Evolutionary conservation across 2,329 filamentous ascomycete species (phyloP), one percentile per base, ranked within the genome.

Genomic region (Fusarium pseudoanthophilum): DNA sequence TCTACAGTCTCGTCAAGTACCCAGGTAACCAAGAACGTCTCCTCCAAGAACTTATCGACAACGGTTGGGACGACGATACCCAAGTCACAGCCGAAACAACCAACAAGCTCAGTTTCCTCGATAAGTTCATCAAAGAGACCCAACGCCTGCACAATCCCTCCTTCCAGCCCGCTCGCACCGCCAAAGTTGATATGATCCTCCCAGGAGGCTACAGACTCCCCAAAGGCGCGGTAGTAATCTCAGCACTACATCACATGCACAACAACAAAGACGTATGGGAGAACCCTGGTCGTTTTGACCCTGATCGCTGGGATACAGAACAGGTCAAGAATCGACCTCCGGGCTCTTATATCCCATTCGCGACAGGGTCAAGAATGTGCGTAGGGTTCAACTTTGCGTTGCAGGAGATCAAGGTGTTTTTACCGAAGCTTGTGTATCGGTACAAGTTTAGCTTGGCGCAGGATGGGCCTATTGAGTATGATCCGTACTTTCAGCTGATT

Each of bases 381-480:
- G 88, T 92, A 51, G 90, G 89, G 0, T 91, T 90, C 83, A 91
- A 90, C 78, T 90, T 91, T 76, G 90, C 89, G 0, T 78, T 91
- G 21, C 85, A 87, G 69, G 89, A 92, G 78, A 83, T 90, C 64
- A 91, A 91, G 82, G 83, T 90, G 5, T 86, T 90, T 75, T 43
- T 92, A 63, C 82, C 85, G 1, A 88, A 91, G 80, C 80, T 92
- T 46, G 79, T 91, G 1, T 91, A 85, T 65, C 83, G 89, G 4
- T 91, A 92, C 73, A 81, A 87, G 61, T 91, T 90, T 63, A 79
- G 68, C 13, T 77, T 84, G 28, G 87, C 85, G 30, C 83, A 83
- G 7, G 83, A 87, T 14, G 86, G 82, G 2, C 80, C 85, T 0
- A 80, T 90, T 20, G 87, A 89, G 60, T 90, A 90, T 53, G 88